Evolutionary conservation across 164 flowering plant species (phyloP).

Genomic region (Annona squamosa): DNA sequence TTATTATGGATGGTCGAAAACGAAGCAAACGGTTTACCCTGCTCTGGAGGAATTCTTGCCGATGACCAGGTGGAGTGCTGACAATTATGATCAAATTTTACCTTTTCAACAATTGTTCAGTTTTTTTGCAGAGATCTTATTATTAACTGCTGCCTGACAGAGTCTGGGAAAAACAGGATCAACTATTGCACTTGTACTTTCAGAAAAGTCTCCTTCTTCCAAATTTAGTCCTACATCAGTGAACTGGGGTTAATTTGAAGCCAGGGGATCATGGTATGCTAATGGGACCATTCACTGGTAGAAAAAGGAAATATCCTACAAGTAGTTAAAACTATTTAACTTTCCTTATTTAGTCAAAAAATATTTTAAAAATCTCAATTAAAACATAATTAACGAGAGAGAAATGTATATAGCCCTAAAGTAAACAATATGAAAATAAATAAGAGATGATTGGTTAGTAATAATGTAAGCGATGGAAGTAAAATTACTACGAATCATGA

Average conservation of each 20-base stretch:
- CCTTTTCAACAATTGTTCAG: not conserved
- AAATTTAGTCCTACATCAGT: conserved; percentile 33
- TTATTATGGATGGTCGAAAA: conserved; percentile 91
- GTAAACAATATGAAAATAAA: no score
- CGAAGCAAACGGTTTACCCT: conserved; percentile 60
- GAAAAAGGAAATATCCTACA: conserved; percentile 2
- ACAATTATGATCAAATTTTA: conserved; percentile 5
- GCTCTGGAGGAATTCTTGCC: conserved; percentile 91
- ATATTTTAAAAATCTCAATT: no score
- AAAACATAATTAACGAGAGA: no score
- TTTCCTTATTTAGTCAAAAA: no score
- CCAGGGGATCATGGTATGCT: conserved; percentile 15
- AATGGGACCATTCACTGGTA: not conserved
- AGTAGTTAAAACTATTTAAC: not conserved
- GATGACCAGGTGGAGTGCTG: conserved; percentile 81
- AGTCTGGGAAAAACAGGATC: conserved; percentile 97
- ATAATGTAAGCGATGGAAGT: no score
- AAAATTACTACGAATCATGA: no score
- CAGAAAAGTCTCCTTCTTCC: conserved; percentile 39
- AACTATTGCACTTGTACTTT: conserved; percentile 77
- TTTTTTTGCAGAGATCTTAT: conserved; percentile 4
- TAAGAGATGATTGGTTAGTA: no score
- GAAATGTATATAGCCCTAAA: no score
- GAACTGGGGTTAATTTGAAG: conserved; percentile 35
- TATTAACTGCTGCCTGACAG: conserved; percentile 30